Percentiles rank a stretch among this genome's conserved stretches.
These are phyloP conservation scores for Phytopythium delawarense DNA, from an alignment of 352 stramenopile genomes.

Conservation along the genomic window DNA sequence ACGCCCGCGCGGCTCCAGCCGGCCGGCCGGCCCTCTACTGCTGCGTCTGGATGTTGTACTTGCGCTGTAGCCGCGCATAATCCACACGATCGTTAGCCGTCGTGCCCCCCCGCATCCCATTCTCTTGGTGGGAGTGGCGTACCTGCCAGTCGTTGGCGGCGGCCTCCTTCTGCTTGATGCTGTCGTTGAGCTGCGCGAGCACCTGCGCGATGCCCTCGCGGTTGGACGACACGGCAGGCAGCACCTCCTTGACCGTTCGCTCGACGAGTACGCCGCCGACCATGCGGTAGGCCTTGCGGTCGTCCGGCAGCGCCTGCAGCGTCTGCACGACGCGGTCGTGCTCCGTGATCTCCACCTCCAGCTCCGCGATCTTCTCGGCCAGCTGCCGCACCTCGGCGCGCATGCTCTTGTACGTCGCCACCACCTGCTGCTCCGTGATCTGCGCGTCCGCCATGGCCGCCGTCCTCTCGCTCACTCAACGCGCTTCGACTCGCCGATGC, in stretches of 20 bases:
- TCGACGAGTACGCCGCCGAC: constrained; percentile 96
- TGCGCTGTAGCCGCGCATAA: constrained; percentile 33
- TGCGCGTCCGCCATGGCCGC: constrained; percentile 36
- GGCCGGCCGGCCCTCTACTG: constrained; percentile 24
- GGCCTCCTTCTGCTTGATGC: constrained; percentile 83
- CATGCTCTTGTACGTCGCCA: constrained; percentile 86
- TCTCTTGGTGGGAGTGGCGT: not conserved
- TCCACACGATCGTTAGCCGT: not conserved
- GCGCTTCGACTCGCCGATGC: not conserved
- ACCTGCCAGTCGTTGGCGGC: constrained; percentile 81
- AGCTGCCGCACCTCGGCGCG: constrained; percentile 78
- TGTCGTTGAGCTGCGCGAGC: constrained; percentile 66
- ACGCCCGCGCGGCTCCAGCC: not conserved
- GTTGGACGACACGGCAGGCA: constrained; percentile 88
- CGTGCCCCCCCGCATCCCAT: not conserved
- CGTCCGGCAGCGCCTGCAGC: constrained; percentile 58
- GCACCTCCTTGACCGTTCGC: constrained; percentile 93
- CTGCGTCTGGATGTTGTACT: constrained; percentile 85
- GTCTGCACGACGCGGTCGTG: constrained; percentile 84
- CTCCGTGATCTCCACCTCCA: constrained; percentile 81
- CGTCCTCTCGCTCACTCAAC: not conserved
- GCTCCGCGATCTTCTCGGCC: constrained; percentile 80
- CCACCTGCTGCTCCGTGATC: constrained; percentile 84
- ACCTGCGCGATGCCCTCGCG: constrained; percentile 78
- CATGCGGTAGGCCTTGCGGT: constrained; percentile 93